phyloP scores from a whole-genome alignment of 148 eudicot species.

The Rhododendron ovatum region DNA sequence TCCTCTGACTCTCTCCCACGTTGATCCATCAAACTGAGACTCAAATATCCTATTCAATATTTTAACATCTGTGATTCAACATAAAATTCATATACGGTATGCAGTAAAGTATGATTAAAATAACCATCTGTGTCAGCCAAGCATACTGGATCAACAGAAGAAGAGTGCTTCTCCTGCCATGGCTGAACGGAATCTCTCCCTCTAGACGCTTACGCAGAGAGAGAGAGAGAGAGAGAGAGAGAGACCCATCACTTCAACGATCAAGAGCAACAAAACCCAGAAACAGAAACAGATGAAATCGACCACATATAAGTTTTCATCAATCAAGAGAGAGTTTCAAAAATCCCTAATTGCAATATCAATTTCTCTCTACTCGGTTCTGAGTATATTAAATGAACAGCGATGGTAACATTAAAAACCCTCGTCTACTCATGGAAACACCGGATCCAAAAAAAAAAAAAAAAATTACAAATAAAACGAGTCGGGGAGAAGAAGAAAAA shows the following conservation, averaged over 20 bases:
- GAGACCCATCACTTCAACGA: not conserved
- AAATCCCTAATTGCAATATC: not conserved
- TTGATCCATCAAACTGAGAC: slow-evolving; percentile 19
- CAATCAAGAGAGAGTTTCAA: not conserved
- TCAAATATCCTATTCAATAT: slow-evolving; percentile 6
- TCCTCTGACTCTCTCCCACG: slow-evolving; percentile 21
- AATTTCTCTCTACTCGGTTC: not conserved
- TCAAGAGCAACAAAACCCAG: slow-evolving; percentile 5
- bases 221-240: slow-evolving; percentile 8
- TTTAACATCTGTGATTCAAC: slow-evolving; percentile 14
- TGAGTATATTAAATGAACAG: not conserved
- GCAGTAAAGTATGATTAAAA: not conserved
- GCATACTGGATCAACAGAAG: slow-evolving; percentile 25
- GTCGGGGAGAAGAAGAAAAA: not conserved
- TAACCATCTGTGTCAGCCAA: slow-evolving; percentile 17
- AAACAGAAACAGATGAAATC: not conserved
- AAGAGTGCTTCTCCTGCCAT: slow-evolving; percentile 14
- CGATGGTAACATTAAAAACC: not conserved
- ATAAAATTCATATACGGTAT: not conserved
- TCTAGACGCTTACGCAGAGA: not conserved
- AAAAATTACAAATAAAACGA: not conserved
- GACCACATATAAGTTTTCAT: not conserved
- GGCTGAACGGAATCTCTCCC: slow-evolving; percentile 28
- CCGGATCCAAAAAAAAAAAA: not conserved
- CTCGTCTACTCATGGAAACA: not conserved